Evolutionary conservation across 441 rosid species (phyloP), one percentile per base, ranked within the genome.

Genomic region (Lepidium campestre): DNA sequence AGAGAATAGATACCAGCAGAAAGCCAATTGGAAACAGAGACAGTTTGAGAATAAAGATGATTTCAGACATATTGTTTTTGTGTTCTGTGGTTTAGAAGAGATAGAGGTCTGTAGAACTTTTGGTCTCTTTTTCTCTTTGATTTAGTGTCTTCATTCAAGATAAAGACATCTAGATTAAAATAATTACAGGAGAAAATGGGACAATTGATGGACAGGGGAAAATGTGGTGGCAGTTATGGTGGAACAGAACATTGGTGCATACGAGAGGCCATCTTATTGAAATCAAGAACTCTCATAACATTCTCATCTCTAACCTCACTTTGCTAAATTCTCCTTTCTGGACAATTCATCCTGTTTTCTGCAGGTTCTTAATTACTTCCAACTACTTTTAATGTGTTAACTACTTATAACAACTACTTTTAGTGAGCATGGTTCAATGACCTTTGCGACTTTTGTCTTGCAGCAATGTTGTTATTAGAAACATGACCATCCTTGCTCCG

Each of bases 161-260:
- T 6, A 34, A 14, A 17, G n/a, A 32, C 36, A 32, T 50, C 19
- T 62, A 12, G 11, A 11, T 6, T 50, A 7, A 36, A 37, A 19
- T 25, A 32, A 31, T 67, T 34, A 60, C 82, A 91, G 96, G 99
- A 68, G 67, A 85, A 49, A 93, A 93, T 57, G 97, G 96, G 20
- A 87, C 96, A 19, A 83, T 93, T 19, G 96, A 93, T 71, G 97
- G 99, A 57, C 96, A 89, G 68, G 99, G 99, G 64, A 85, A 68
- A 68, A 91, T 89, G 87, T 91, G 96, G 99, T 93, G 99, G 99
- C 93, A 89, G 12, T 77, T 86, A 72, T 93, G 96, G 96, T 87
- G 99, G 97, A 93, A 91, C 74, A 83, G 86, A 79, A 89, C 96
- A 31, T 57, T 91, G 78, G 71, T 81, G 63, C 82, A 85, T 75